A percentile compares a stretch with the other conserved stretches of the same genome.
Evolutionary conservation across 2,329 filamentous ascomycete genomes (phyloP).

Genomic region (Phoma sp.): DNA sequence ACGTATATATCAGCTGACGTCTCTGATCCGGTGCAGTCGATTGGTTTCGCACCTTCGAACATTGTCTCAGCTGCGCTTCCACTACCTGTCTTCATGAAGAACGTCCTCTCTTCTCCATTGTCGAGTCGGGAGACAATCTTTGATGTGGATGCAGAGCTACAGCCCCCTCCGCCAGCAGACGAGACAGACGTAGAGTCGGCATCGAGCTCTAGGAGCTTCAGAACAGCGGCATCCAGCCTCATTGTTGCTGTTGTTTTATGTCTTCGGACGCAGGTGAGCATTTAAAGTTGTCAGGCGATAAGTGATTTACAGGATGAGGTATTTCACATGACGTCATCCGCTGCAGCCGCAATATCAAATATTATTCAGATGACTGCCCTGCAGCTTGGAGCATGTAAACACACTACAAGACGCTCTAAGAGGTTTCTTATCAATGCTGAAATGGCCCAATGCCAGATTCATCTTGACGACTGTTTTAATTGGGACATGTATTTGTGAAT

Average conservation of each 20-base stretch:
- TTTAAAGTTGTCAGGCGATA: background rate
- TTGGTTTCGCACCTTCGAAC: constrained; percentile 64
- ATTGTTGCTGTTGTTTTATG: constrained; percentile 35
- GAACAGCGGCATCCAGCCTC: constrained; percentile 68
- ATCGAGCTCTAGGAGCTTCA: constrained; percentile 66
- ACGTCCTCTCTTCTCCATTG: constrained; percentile 60
- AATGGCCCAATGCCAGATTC: too few species aligned
- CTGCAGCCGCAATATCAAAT: too few species aligned
- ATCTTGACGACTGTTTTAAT: too few species aligned
- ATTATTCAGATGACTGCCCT: too few species aligned
- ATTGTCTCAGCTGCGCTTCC: constrained; percentile 67
- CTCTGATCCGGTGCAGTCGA: background rate
- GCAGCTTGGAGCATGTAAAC: too few species aligned
- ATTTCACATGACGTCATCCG: constrained; percentile 6
- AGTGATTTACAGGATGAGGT: background rate
- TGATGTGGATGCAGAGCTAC: constrained; percentile 67
- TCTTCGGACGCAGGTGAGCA: background rate
- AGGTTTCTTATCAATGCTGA: too few species aligned
- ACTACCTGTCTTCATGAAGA: constrained; percentile 74
- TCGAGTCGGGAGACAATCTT: constrained; percentile 58
- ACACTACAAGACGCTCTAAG: too few species aligned
- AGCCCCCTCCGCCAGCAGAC: constrained; percentile 70
- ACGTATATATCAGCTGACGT: constrained; percentile 14
- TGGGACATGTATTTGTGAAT: too few species aligned
- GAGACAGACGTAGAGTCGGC: constrained; percentile 61